Conservation (phyloP, 78 protist genomes). For the Dictyostelium purpureum region DNA sequence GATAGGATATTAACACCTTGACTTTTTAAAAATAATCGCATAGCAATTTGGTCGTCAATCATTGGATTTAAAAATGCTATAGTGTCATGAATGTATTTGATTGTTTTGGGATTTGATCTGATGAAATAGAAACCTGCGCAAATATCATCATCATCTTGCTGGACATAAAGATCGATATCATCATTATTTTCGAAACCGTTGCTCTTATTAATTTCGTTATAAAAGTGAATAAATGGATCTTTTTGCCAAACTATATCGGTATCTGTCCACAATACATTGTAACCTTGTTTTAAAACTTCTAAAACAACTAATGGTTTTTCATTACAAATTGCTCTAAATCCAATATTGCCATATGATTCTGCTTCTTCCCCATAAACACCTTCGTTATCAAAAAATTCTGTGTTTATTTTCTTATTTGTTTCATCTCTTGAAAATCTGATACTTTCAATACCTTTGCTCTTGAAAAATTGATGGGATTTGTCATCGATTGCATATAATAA, state of each 20-base stretch:
- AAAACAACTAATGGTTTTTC: slow-evolving; percentile 75
- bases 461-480: slow-evolving; percentile 2
- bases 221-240: slow-evolving; percentile 36
- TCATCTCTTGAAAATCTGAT: background rate
- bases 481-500: slow-evolving; percentile 49
- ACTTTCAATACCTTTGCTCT: background rate
- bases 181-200: background rate
- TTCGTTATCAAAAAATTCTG: background rate
- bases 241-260: slow-evolving; percentile 71
- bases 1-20: background rate
- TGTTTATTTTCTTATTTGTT: background rate
- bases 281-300: slow-evolving; percentile 56
- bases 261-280: slow-evolving; percentile 78
- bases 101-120: slow-evolving; percentile 34
- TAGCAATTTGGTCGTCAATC: slow-evolving; percentile 67
- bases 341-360: slow-evolving; percentile 68
- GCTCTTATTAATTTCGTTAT: background rate
- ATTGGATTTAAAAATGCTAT: slow-evolving; percentile 40
- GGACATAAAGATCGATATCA: slow-evolving; percentile 27
- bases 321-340: slow-evolving; percentile 67
- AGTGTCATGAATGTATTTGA: slow-evolving; percentile 24
- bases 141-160: slow-evolving; percentile 76
- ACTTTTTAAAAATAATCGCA: slow-evolving; percentile 48
- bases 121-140: slow-evolving; percentile 79
- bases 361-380: slow-evolving; percentile 71